A percentile compares a stretch with the other conserved stretches of the same genome.
Conservation (phyloP, 345 rosid genomes). For the Linum usitatissimum region DNA sequence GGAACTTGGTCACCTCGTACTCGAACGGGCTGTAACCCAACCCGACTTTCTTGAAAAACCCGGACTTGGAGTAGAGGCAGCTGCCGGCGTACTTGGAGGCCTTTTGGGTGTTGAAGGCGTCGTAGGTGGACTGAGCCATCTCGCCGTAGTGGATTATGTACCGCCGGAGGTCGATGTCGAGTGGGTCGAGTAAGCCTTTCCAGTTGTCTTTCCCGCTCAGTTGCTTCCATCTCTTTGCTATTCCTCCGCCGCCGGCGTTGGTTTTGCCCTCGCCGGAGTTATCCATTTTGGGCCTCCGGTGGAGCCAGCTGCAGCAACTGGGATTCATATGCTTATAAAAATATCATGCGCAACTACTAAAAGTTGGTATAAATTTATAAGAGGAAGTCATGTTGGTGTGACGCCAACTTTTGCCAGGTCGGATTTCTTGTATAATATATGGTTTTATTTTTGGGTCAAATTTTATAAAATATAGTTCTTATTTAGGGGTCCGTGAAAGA, state of each 20-base stretch:
- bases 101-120: constrained; percentile 24
- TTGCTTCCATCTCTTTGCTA: constrained; percentile 32
- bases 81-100: constrained; percentile 21
- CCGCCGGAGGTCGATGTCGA: constrained; percentile 35
- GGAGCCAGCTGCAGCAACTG: background rate
- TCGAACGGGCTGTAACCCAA: constrained; percentile 26
- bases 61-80: constrained; percentile 21
- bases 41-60: constrained; percentile 28
- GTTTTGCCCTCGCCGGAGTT: background rate
- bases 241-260: constrained; percentile 11
- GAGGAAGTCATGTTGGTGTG: background rate
- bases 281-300: background rate
- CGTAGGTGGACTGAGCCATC: constrained; percentile 23
- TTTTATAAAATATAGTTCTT: too few species aligned
- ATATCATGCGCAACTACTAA: background rate
- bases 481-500: too few species aligned
- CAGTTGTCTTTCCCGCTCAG: constrained; percentile 31
- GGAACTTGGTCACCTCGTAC: constrained; percentile 29
- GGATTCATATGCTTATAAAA: background rate
- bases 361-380: background rate
- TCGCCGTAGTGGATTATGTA: constrained; percentile 40
- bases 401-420: too few species aligned
- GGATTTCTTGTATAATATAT: too few species aligned
- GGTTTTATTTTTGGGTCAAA: too few species aligned
- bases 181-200: constrained; percentile 33